phyloP scores from a whole-genome alignment of 192 early-diverging fungal species.

The Gamsiella multidivaricata region DNA sequence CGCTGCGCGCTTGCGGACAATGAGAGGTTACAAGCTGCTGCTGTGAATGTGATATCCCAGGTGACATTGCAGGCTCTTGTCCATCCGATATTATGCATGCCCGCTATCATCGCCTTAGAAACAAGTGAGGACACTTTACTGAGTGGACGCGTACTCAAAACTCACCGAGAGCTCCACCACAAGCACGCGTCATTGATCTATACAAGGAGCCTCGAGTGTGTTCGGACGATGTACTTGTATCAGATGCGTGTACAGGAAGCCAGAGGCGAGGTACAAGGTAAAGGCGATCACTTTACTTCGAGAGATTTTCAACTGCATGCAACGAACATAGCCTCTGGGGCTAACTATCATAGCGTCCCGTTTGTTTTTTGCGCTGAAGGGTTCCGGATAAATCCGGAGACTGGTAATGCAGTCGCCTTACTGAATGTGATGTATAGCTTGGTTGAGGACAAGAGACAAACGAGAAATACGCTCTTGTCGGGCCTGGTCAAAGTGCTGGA shows the following conservation, averaged over 20 bases:
- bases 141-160: conserved; percentile 74
- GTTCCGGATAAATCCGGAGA: conserved; percentile 30
- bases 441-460: conserved; percentile 69
- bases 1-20: conserved; percentile 72
- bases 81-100: conserved; percentile 91
- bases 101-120: conserved; percentile 87
- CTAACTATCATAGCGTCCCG: too few relatives aligned
- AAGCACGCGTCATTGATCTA: conserved; percentile 94
- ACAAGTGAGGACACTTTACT: conserved; percentile 71
- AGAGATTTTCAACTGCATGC: too few relatives aligned
- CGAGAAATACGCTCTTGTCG: conserved; percentile 79
- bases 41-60: conserved; percentile 85
- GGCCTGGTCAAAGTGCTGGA: conserved; percentile 78
- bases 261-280: conserved; percentile 56
- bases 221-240: conserved; percentile 80
- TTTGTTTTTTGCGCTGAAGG: conserved; percentile 22
- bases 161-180: conserved; percentile 80
- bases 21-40: conserved; percentile 67
- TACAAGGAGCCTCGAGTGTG: conserved; percentile 80
- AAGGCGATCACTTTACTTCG: too few relatives aligned
- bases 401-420: conserved; percentile 62
- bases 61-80: conserved; percentile 92
- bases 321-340: too few relatives aligned
- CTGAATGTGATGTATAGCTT: conserved; percentile 77
- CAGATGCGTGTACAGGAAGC: conserved; percentile 60